Conservation (phyloP, 2,329 filamentous ascomycete species). For the Colletotrichum cuscutae region DNA sequence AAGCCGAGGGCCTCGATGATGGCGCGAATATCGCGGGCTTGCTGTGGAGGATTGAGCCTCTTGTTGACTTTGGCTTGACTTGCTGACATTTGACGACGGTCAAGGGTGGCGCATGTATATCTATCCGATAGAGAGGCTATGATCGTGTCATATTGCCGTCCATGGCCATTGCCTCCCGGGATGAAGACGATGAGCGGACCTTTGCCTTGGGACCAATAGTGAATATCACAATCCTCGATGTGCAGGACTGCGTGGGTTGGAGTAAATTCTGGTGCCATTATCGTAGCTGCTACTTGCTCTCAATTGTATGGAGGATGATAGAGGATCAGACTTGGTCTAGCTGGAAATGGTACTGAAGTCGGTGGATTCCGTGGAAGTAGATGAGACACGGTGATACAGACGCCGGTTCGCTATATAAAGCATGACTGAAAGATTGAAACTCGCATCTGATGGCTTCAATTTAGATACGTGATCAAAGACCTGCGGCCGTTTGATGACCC, state of each 20-base stretch:
- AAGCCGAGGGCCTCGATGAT: constrained; percentile 43
- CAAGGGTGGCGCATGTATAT: constrained; percentile 45
- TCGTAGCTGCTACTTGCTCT: too few relatives aligned
- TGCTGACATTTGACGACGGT: constrained; percentile 47
- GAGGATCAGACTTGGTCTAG: neutral
- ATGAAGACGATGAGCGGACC: constrained; percentile 45
- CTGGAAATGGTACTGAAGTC: too few relatives aligned
- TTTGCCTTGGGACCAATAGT: constrained; percentile 44
- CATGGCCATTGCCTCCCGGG: constrained; percentile 47
- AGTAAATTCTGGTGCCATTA: constrained; percentile 35
- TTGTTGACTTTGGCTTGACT: constrained; percentile 40
- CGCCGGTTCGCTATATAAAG: neutral
- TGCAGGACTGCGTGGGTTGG: constrained; percentile 37
- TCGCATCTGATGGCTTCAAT: neutral
- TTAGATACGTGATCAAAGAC: neutral
- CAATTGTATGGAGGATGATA: too few relatives aligned
- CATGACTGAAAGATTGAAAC: neutral
- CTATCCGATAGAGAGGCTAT: constrained; percentile 40
- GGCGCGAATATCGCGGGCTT: constrained; percentile 44
- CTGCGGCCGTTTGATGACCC: neutral
- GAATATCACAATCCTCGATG: constrained; percentile 44
- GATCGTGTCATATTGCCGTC: constrained; percentile 43
- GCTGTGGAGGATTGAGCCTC: constrained; percentile 41
- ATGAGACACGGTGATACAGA: neutral
- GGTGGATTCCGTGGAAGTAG: neutral